These are phyloP conservation scores for Fusarium sp. DNA, from an alignment of 2,329 filamentous ascomycete genomes.

Conservation along the genomic window DNA sequence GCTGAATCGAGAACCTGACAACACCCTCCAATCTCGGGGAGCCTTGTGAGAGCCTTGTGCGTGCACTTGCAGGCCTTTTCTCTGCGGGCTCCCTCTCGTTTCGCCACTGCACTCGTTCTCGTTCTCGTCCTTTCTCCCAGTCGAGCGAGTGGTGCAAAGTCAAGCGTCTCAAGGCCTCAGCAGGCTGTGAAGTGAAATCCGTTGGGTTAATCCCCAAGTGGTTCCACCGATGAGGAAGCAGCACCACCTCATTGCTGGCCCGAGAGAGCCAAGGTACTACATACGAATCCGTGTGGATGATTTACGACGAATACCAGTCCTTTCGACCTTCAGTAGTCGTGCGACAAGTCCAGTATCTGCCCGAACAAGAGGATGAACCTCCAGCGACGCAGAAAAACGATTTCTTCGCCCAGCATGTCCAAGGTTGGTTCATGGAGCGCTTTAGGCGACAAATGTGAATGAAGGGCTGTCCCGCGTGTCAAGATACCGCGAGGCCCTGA, in stretches of 20 bases:
- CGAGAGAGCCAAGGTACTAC: slow-evolving; percentile 44
- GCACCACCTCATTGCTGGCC: slow-evolving; percentile 22
- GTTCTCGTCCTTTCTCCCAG: slow-evolving; percentile 14
- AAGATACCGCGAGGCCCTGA: slow-evolving; percentile 9
- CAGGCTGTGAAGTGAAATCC: slow-evolving; percentile 25
- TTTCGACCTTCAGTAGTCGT: slow-evolving; percentile 18
- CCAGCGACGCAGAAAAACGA: slow-evolving; percentile 1
- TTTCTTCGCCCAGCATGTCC: neutral
- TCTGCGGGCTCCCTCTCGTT: slow-evolving; percentile 13
- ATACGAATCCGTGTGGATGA: slow-evolving; percentile 50
- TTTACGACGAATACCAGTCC: slow-evolving; percentile 45
- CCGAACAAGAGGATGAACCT: neutral
- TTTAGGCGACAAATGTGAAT: neutral
- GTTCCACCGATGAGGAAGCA: slow-evolving; percentile 35
- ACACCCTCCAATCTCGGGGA: slow-evolving; percentile 8
- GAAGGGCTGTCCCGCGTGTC: neutral
- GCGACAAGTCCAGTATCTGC: neutral
- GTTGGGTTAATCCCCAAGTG: slow-evolving; percentile 38
- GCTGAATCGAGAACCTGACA: slow-evolving; percentile 13
- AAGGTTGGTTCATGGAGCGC: neutral
- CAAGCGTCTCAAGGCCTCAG: slow-evolving; percentile 29
- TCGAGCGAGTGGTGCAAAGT: slow-evolving; percentile 23
- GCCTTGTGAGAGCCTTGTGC: slow-evolving; percentile 23
- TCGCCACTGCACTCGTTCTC: slow-evolving; percentile 4
- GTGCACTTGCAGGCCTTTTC: slow-evolving; percentile 43